Evolutionary conservation across 129 eudicot genomes (phyloP).

Genomic region (Arctium lappa): DNA sequence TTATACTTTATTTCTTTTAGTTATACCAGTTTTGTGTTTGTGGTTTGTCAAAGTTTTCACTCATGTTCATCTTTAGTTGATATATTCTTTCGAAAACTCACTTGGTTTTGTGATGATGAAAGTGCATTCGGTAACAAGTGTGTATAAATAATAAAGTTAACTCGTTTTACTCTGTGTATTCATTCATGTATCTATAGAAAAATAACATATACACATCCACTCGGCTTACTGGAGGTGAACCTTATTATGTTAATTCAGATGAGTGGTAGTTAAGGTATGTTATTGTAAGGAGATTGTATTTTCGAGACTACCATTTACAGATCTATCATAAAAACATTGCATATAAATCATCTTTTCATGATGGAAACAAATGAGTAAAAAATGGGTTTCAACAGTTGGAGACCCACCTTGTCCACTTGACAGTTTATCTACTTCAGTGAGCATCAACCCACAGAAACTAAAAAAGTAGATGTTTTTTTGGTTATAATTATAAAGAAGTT

Average conservation of each 20-base stretch:
- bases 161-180: not conserved
- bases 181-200: not conserved
- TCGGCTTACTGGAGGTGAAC: not conserved
- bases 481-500: not conserved
- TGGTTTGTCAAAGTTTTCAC: not conserved
- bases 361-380: not conserved
- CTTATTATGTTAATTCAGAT: not conserved
- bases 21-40: not conserved
- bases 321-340: not conserved
- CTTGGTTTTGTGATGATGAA: not conserved
- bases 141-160: not conserved
- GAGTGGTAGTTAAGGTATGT: not conserved
- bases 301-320: not conserved
- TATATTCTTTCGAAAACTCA: not conserved
- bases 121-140: not conserved
- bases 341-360: not conserved
- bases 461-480: not conserved
- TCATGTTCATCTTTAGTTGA: not conserved
- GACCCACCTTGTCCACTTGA: conserved; percentile 24
- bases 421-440: conserved; percentile 1
- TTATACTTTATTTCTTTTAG: too few relatives aligned
- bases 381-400: conserved; percentile 10
- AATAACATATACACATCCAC: not conserved
- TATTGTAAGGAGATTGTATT: not conserved
- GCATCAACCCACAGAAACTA: not conserved